Conservation (phyloP, 345 rosid genomes). For the Salix purpurea region DNA sequence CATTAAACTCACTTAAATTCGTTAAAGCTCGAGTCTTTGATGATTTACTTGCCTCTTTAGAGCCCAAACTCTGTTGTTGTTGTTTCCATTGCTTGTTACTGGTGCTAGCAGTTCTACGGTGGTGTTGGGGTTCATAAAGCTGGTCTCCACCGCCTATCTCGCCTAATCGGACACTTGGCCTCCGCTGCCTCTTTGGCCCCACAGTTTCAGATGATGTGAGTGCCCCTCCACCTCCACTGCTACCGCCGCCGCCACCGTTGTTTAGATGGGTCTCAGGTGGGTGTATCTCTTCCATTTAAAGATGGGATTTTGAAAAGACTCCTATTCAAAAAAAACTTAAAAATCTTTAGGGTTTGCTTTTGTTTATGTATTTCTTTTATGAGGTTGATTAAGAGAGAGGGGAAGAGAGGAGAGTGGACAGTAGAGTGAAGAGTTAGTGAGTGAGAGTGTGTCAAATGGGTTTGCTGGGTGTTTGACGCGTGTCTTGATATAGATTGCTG, state of each 20-base stretch:
- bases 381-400: background rate
- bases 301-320: background rate
- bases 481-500: background rate
- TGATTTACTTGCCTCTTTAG: constrained; percentile 28
- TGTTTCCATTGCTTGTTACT: constrained; percentile 31
- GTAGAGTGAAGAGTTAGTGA: background rate
- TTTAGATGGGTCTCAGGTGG: constrained; percentile 43
- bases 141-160: constrained; percentile 77
- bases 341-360: background rate
- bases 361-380: background rate
- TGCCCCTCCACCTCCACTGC: constrained; percentile 17
- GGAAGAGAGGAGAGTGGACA: too few species aligned
- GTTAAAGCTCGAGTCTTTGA: constrained; percentile 60
- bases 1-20: constrained; percentile 43
- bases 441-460: background rate
- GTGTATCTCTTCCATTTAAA: constrained; percentile 56
- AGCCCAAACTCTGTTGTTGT: constrained; percentile 12
- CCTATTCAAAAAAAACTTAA: background rate
- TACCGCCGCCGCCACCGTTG: constrained; percentile 38
- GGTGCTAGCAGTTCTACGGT: constrained; percentile 32
- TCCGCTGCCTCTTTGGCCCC: constrained; percentile 71
- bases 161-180: constrained; percentile 90
- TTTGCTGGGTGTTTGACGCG: constrained; percentile 13
- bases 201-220: constrained; percentile 45
- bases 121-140: constrained; percentile 43